Conservation (phyloP, 768 basidiomycete species). For the Amanita muscaria region DNA sequence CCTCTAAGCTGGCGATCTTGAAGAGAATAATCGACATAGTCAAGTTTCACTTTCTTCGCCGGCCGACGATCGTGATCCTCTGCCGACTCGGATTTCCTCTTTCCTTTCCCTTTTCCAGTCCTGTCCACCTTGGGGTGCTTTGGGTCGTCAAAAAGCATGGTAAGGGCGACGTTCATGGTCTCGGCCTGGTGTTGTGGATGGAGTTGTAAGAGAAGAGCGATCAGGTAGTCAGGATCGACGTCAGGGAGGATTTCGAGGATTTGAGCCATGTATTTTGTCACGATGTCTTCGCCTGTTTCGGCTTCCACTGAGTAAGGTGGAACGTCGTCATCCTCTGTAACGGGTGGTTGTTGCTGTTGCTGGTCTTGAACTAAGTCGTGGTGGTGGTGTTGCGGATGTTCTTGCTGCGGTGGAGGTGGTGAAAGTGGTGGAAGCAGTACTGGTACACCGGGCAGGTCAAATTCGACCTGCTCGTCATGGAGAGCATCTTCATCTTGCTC, state of each 20-base stretch:
- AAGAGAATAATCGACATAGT: slow-evolving; percentile 36
- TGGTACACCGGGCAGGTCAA: background rate
- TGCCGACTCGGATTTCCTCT: slow-evolving; percentile 25
- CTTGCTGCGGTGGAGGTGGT: background rate
- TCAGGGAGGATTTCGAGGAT: slow-evolving; percentile 67
- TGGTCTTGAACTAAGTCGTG: too few relatives aligned
- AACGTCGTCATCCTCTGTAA: too few relatives aligned
- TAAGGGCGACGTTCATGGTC: slow-evolving; percentile 47
- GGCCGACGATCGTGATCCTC: slow-evolving; percentile 18
- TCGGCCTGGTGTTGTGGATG: slow-evolving; percentile 25
- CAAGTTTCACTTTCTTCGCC: slow-evolving; percentile 38
- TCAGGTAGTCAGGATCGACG: slow-evolving; percentile 48
- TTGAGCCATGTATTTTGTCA: slow-evolving; percentile 26
- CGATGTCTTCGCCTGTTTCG: background rate
- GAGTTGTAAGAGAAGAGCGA: slow-evolving; percentile 37
- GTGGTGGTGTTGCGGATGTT: background rate
- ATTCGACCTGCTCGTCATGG: background rate
- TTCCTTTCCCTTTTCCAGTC: slow-evolving; percentile 20
- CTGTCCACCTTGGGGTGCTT: slow-evolving; percentile 47
- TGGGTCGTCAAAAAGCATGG: slow-evolving; percentile 53
- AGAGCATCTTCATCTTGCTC: background rate
- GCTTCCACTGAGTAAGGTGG: background rate
- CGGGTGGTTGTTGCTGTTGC: too few relatives aligned
- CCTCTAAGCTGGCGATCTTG: slow-evolving; percentile 32
- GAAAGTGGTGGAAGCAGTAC: too few relatives aligned